Conservation (phyloP, 495 filamentous ascomycete species). For the Neurospora sp. region DNA sequence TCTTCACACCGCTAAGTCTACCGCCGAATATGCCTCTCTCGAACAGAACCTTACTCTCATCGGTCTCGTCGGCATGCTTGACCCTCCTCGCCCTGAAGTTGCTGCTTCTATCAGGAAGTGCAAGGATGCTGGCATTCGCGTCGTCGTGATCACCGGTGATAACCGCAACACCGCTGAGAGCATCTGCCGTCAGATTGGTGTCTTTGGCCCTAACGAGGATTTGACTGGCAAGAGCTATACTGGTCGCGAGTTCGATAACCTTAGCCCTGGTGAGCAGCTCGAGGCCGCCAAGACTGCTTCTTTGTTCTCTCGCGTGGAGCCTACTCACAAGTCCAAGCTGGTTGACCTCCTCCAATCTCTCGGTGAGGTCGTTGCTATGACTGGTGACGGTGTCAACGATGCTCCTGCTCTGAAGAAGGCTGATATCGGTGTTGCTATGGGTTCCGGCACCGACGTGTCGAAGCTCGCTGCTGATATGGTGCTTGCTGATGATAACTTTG, state of each 20-base stretch:
- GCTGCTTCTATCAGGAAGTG: slow-evolving; percentile 77
- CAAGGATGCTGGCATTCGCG: slow-evolving; percentile 84
- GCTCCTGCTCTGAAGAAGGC: slow-evolving; percentile 97
- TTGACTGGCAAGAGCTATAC: slow-evolving; percentile 89
- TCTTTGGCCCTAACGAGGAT: slow-evolving; percentile 77
- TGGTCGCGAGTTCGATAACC: slow-evolving; percentile 84
- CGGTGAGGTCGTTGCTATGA: slow-evolving; percentile 98
- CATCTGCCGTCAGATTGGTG: slow-evolving; percentile 92
- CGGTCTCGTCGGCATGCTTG: slow-evolving; percentile 92
- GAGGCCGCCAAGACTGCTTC: slow-evolving; percentile 76
- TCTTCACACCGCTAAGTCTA: slow-evolving; percentile 63
- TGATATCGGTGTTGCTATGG: slow-evolving; percentile 99
- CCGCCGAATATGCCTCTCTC: slow-evolving; percentile 71
- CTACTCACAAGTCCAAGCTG: slow-evolving; percentile 86
- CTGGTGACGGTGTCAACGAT: slow-evolving; percentile 98
- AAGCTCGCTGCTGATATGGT: slow-evolving; percentile 99
- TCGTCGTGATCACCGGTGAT: slow-evolving; percentile 97
- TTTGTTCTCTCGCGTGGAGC: slow-evolving; percentile 95
- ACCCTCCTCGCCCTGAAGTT: slow-evolving; percentile 95
- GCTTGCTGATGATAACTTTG: slow-evolving; percentile 96
- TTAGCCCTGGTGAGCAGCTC: slow-evolving; percentile 69
- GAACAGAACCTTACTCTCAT: slow-evolving; percentile 92
- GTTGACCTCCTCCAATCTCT: slow-evolving; percentile 91
- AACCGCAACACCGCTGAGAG: slow-evolving; percentile 96
- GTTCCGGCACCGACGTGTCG: slow-evolving; percentile 93